phyloP scores from a whole-genome alignment of 106 monocot species.

The Allium fistulosum region DNA sequence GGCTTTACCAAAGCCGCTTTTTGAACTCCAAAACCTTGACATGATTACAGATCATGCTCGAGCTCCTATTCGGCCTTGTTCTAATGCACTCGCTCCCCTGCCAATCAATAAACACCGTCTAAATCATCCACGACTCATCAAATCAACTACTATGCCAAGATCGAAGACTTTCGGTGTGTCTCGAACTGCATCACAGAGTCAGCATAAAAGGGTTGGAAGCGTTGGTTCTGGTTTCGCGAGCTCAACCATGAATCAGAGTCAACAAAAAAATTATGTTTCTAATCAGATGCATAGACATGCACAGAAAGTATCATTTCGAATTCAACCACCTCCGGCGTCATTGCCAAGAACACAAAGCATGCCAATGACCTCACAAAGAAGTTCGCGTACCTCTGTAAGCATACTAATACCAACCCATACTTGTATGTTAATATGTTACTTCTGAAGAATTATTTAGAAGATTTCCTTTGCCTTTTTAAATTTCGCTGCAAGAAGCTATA shows the following conservation, averaged over 20 bases:
- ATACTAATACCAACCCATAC: too few relatives aligned
- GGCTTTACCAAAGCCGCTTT: neutral
- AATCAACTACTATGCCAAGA: slow-evolving; percentile 4
- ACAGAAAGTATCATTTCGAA: neutral
- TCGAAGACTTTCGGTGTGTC: neutral
- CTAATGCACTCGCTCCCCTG: slow-evolving; percentile 3
- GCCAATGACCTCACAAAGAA: neutral
- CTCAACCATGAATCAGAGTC: neutral
- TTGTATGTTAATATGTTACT: too few relatives aligned
- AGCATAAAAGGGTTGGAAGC: slow-evolving; percentile 21
- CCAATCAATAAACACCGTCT: neutral
- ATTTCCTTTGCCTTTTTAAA: too few relatives aligned
- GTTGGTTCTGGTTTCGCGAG: neutral
- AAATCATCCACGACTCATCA: neutral
- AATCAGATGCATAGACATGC: neutral
- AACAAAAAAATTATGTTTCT: neutral
- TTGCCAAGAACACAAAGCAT: neutral
- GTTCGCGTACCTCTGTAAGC: too few relatives aligned
- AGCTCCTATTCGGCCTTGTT: slow-evolving; percentile 9
- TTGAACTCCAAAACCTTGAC: neutral
- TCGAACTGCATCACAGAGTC: slow-evolving; percentile 4
- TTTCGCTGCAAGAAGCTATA: too few relatives aligned
- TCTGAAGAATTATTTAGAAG: too few relatives aligned
- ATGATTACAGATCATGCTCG: neutral
- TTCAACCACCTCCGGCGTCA: neutral